phyloP scores from a whole-genome alignment of 2,329 filamentous ascomycete genomes.

The Remersonia thermophila region DNA sequence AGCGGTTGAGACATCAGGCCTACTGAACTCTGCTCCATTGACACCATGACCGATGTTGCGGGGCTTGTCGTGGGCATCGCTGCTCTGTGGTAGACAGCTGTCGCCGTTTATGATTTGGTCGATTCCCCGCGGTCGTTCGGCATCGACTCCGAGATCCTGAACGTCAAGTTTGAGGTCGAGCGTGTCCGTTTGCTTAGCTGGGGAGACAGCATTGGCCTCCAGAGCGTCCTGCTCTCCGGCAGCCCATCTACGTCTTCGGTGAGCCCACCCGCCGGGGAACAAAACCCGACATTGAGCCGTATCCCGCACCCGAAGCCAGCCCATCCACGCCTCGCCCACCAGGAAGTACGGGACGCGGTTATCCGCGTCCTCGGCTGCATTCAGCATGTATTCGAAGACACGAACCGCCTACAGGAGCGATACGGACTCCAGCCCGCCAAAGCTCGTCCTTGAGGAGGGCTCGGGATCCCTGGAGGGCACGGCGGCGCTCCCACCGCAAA shows the following conservation, averaged over 20 bases:
- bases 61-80: constrained; percentile 5
- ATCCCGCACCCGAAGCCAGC: not conserved
- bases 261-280: too few species aligned
- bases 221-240: not conserved
- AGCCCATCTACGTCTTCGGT: not conserved
- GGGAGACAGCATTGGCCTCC: constrained; percentile 4
- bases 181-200: constrained; percentile 3
- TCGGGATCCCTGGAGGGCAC: not conserved
- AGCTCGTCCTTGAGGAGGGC: too few species aligned
- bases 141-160: constrained; percentile 6
- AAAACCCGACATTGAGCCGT: too few species aligned
- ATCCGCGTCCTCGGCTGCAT: constrained; percentile 4
- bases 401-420: constrained; percentile 2
- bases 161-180: constrained; percentile 5
- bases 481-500: not conserved
- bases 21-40: too few species aligned
- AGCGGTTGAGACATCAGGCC: too few species aligned
- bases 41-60: constrained; percentile 2
- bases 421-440: constrained; percentile 4
- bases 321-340: constrained; percentile 2
- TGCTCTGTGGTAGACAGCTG: constrained; percentile 3
- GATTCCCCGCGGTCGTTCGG: constrained; percentile 4
- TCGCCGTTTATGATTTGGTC: constrained; percentile 5
- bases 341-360: constrained; percentile 1
- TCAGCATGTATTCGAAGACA: constrained; percentile 5